A percentile compares a stretch with the other conserved stretches of the same genome.
These are phyloP conservation scores for Arachis hypogaea DNA, from an alignment of 306 rosid species.

Conservation along the genomic window DNA sequence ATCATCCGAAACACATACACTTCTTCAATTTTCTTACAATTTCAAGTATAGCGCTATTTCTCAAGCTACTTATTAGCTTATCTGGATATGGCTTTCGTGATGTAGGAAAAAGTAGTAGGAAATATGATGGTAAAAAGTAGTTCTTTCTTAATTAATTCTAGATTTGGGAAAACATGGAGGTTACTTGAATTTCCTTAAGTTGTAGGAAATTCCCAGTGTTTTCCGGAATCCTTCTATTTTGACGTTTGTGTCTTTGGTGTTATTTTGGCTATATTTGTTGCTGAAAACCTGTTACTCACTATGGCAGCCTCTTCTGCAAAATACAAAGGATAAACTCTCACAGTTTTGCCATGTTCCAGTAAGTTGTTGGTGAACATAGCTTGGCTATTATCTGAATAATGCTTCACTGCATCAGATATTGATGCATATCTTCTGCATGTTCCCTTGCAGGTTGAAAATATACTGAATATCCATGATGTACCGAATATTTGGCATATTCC, in stretches of 20 bases:
- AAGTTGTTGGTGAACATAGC: constrained; percentile 52
- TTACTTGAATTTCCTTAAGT: constrained; percentile 27
- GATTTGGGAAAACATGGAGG: constrained; percentile 8
- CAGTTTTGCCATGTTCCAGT: constrained; percentile 98
- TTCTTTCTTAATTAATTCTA: constrained; percentile 25
- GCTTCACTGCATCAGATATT: constrained; percentile 32
- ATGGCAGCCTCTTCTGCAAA: constrained; percentile 84
- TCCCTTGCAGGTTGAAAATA: constrained; percentile 71
- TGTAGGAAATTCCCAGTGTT: constrained; percentile 12
- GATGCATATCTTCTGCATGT: constrained; percentile 39
- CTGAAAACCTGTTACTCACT: constrained; percentile 38
- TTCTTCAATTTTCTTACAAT: not conserved
- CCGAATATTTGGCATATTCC: constrained; percentile 99
- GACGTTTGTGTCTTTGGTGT: constrained; percentile 15
- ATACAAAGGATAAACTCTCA: constrained; percentile 89
- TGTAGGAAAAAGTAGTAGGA: too few species aligned
- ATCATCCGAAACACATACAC: too few species aligned
- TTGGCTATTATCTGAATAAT: constrained; percentile 37
- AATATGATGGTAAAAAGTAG: not conserved
- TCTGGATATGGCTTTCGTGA: not conserved
- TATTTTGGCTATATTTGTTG: constrained; percentile 36
- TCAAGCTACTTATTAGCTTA: not conserved
- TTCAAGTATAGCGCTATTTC: constrained; percentile 1
- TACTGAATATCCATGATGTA: constrained; percentile 92
- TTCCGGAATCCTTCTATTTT: constrained; percentile 13